Base-by-base conservation (phyloP, 2,329 filamentous ascomycete genomes). In the Calonectria hongkongensis region DNA sequence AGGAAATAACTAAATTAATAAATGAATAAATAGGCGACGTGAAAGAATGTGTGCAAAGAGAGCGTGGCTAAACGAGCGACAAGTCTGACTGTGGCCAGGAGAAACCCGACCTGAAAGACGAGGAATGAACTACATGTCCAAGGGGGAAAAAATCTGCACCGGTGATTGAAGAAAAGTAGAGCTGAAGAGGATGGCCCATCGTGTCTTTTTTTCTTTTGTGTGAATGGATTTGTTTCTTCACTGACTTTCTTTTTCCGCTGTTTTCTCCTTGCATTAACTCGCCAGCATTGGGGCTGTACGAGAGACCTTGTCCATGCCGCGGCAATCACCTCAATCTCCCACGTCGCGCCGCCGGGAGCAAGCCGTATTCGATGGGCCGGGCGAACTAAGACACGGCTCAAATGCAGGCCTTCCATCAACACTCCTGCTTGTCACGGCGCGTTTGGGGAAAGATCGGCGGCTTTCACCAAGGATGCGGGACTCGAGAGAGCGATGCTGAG, bases 71-170 rank as follows among this genome's bases (percentile, higher is more conserved):
- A 60, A 60, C 25, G 54, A 60, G 54, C 54, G 54, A 60, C 54
- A 41, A 60, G 54, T 60, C 54, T 60, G 54, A 60, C 54, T 60
- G 54, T 60, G 54, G 54, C 54, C 54, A 41, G 54, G 54, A 60
- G 54, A 60, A n/a, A 60, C 54, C 54, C 54, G 54, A 60, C 54
- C 36, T n/a, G 33, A 36, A 39, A 16, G 21, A 10, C 15, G 21
- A 60, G 54, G 54, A 60, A 60, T 60, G 54, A 60, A 60, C 21
- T 33, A 60, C 54, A 60, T 60, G 54, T 60, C 54, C n/a, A 13
- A 60, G 54, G 25, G 21, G 25, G 21, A 47, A 48, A 60, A 60
- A 60, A 16, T 60, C 54, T 60, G 36, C 54, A 36, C 25, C 33
- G 21, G 36, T 15, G 15, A 8, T 33, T 60, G 54, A 21, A 18